Evolutionary conservation across 1,284 basidiomycete genomes (phyloP).

Genomic region (Salmacisia buchloeana): DNA sequence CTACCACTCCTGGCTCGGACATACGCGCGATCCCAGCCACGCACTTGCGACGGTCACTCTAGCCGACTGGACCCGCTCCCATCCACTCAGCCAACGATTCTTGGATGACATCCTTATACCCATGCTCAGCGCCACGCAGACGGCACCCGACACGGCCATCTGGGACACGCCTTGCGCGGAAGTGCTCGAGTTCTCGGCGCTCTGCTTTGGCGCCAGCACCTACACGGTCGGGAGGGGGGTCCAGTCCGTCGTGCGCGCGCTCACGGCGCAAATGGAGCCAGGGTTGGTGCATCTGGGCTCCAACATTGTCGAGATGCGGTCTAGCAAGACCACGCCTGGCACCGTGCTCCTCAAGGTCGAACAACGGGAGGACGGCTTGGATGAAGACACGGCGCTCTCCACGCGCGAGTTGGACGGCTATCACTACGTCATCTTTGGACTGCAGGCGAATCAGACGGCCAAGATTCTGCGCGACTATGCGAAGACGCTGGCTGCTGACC

Average conservation of each 20-base stretch:
- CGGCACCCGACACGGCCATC: slow-evolving; percentile 22
- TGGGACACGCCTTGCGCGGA: slow-evolving; percentile 34
- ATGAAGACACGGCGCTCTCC: background rate
- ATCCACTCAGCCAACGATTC: slow-evolving; percentile 19
- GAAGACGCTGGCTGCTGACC: background rate
- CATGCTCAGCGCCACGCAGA: slow-evolving; percentile 43
- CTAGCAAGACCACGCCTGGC: background rate
- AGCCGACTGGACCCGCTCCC: slow-evolving; percentile 10
- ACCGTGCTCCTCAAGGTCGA: slow-evolving; percentile 13
- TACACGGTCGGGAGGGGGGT: slow-evolving; percentile 45
- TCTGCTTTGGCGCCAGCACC: slow-evolving; percentile 38
- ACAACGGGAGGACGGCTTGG: background rate
- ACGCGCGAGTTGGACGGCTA: slow-evolving; percentile 23
- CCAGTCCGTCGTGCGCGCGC: slow-evolving; percentile 25
- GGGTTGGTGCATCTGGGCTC: slow-evolving; percentile 12
- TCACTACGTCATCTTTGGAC: slow-evolving; percentile 44
- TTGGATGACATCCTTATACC: slow-evolving; percentile 30
- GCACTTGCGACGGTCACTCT: slow-evolving; percentile 22
- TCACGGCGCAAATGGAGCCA: slow-evolving; percentile 15
- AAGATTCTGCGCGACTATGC: slow-evolving; percentile 23
- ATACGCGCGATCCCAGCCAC: slow-evolving; percentile 30
- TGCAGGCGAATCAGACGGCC: slow-evolving; percentile 41
- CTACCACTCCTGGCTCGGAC: slow-evolving; percentile 26
- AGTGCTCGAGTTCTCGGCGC: slow-evolving; percentile 44
- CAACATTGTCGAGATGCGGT: background rate